Percentiles rank a stretch among this genome's conserved stretches.
phyloP scores from a whole-genome alignment of 2,329 filamentous ascomycete species.

The Neonectria punicea region DNA sequence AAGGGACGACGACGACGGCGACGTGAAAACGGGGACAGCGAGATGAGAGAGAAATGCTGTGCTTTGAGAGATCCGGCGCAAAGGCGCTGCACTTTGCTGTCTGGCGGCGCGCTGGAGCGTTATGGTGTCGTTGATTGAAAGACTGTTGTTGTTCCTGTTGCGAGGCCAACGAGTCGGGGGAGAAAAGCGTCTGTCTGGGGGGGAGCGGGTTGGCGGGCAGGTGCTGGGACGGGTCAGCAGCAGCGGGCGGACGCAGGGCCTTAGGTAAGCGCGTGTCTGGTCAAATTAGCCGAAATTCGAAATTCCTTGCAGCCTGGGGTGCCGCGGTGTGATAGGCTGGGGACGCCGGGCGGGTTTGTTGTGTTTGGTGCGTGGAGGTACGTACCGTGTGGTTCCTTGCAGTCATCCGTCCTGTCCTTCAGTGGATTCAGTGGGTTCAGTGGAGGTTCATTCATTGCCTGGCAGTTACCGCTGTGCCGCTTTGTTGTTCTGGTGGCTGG shows the following conservation, averaged over 20 bases:
- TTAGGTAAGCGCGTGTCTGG: constrained; percentile 41
- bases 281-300: constrained; percentile 26
- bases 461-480: neutral
- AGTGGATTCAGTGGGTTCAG: too few relatives aligned
- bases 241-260: constrained; percentile 17
- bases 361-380: constrained; percentile 1
- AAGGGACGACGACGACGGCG: constrained; percentile 26
- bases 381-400: neutral
- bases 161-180: constrained; percentile 54
- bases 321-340: constrained; percentile 7
- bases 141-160: constrained; percentile 55
- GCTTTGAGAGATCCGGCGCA: constrained; percentile 28
- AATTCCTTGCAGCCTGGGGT: constrained; percentile 18
- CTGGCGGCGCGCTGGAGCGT: constrained; percentile 43
- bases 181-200: constrained; percentile 40
- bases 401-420: too few relatives aligned
- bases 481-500: neutral
- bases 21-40: constrained; percentile 19
- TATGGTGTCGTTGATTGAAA: constrained; percentile 41
- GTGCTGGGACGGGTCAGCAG: constrained; percentile 9
- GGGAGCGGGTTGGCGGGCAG: constrained; percentile 11
- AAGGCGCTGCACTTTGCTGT: constrained; percentile 29
- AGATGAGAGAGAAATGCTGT: constrained; percentile 16
- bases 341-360: neutral
- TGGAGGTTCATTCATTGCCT: too few relatives aligned